phyloP scores from a whole-genome alignment of 1,284 basidiomycete genomes.

The Somion occarium region DNA sequence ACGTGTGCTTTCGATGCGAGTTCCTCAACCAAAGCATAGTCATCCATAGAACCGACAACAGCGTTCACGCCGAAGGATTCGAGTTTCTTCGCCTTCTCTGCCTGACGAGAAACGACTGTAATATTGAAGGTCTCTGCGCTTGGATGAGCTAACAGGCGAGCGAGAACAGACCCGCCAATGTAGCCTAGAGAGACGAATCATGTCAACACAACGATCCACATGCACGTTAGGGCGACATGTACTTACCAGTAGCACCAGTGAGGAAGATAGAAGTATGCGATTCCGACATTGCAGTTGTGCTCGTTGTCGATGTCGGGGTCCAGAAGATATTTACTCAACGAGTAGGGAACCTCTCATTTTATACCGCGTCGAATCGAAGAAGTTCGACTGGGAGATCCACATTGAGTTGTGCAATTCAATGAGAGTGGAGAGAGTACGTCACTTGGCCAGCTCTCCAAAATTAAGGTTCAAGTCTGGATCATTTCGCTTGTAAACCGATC shows the following conservation, averaged over 20 bases:
- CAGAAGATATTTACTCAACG: too few relatives aligned
- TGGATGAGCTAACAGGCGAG: conserved; percentile 20
- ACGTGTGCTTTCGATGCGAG: conserved; percentile 6
- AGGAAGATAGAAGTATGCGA: neutral
- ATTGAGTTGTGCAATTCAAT: too few relatives aligned
- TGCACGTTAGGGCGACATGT: neutral
- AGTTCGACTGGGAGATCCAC: too few relatives aligned
- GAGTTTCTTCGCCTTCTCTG: conserved; percentile 23
- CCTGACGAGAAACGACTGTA: conserved; percentile 18
- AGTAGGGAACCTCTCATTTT: too few relatives aligned
- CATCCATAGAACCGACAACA: conserved; percentile 19
- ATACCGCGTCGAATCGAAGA: too few relatives aligned
- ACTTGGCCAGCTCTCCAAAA: too few relatives aligned
- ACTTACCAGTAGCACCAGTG: neutral
- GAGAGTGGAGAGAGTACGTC: too few relatives aligned
- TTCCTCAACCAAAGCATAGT: neutral
- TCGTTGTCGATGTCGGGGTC: too few relatives aligned
- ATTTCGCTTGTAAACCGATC: too few relatives aligned
- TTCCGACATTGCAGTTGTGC: neutral
- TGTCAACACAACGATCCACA: neutral
- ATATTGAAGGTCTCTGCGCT: conserved; percentile 17
- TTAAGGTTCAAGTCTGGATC: too few relatives aligned
- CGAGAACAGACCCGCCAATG: conserved; percentile 23
- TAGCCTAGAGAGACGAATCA: conserved; percentile 16
- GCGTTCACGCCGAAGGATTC: conserved; percentile 22